Conservation (phyloP, 192 early-diverging fungal species). For the Allomyces macrogynus region DNA sequence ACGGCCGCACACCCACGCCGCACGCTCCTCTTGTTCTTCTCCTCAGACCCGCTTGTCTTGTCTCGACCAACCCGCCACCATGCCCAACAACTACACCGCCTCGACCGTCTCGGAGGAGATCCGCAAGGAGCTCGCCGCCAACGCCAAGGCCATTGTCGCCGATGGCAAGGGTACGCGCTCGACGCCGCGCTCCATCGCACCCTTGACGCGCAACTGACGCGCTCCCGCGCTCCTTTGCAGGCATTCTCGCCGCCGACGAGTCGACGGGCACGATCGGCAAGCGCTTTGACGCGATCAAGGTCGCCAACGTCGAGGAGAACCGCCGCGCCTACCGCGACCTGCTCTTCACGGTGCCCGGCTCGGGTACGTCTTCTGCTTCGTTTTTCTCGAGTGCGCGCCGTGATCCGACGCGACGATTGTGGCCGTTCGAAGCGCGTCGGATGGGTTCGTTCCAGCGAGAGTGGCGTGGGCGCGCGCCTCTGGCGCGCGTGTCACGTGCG, state of each 20-base stretch:
- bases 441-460: background rate
- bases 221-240: no score
- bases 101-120: constrained; percentile 3
- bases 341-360: constrained; percentile 14
- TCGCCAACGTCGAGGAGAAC: constrained; percentile 24
- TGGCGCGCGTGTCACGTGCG: background rate
- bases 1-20: no score
- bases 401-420: background rate
- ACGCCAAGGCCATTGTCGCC: constrained; percentile 19
- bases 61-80: background rate
- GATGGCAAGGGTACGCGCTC: constrained; percentile 15
- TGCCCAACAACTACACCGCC: background rate
- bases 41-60: no score
- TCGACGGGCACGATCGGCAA: constrained; percentile 26
- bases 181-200: no score
- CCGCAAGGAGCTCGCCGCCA: constrained; percentile 13
- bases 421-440: background rate
- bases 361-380: constrained; percentile 3
- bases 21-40: no score
- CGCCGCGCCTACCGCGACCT: constrained; percentile 21
- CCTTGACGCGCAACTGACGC: no score
- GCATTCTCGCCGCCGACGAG: constrained; percentile 24
- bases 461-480: background rate
- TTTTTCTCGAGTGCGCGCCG: background rate
- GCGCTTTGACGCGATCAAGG: constrained; percentile 15